phyloP scores from a whole-genome alignment of 345 rosid genomes.

The Dipteronia dyeriana region DNA sequence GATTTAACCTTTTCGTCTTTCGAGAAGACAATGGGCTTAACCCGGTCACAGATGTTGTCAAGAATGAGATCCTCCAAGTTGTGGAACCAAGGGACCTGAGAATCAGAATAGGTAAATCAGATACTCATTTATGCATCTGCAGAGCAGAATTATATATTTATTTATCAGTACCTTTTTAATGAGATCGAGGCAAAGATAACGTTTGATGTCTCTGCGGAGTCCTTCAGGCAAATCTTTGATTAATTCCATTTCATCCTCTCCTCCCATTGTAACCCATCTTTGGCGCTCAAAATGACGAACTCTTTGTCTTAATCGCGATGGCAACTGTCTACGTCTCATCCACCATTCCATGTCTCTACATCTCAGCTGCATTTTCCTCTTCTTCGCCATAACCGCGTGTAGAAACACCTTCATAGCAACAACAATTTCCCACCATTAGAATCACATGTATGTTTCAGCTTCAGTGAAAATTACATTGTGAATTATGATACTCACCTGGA shows the following conservation, averaged over 20 bases:
- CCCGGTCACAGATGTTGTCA: constrained; percentile 60
- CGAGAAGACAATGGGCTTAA: constrained; percentile 50
- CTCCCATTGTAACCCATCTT: constrained; percentile 48
- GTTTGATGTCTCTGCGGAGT: constrained; percentile 60
- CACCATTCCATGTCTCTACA: constrained; percentile 59
- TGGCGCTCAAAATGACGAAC: constrained; percentile 51
- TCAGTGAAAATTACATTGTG: background rate
- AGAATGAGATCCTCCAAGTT: constrained; percentile 59
- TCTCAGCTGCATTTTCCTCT: constrained; percentile 51
- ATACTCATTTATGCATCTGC: background rate
- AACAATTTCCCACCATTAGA: background rate
- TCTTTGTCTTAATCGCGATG: constrained; percentile 46
- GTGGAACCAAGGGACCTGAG: constrained; percentile 61
- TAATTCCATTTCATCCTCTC: constrained; percentile 54
- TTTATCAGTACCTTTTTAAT: constrained; percentile 43
- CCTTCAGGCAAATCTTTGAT: constrained; percentile 66
- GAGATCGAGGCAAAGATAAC: constrained; percentile 58
- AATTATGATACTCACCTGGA: constrained; percentile 42
- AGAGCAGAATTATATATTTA: too few species aligned
- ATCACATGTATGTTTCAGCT: background rate
- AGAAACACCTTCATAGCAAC: constrained; percentile 46
- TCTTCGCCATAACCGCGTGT: constrained; percentile 55
- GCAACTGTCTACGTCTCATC: constrained; percentile 65
- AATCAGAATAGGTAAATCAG: too few species aligned
- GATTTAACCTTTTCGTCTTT: constrained; percentile 48